Evolutionary conservation across 1,284 basidiomycete species (phyloP), one percentile per base, ranked within the genome.

Genomic region (Tilletia setariae): DNA sequence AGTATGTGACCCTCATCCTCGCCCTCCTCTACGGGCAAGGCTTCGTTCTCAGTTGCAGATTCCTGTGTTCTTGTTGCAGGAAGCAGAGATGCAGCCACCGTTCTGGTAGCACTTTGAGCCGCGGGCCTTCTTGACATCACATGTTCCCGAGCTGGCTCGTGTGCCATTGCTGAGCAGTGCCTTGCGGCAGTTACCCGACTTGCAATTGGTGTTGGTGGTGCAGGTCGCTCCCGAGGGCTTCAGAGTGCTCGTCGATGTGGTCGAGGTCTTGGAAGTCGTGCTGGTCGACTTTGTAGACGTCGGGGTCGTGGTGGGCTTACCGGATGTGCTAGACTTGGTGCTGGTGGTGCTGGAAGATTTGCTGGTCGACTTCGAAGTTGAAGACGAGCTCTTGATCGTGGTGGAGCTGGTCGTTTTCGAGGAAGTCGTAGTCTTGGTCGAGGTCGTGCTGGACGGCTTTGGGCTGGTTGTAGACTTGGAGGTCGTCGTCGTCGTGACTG

Each of bases 41-140:
- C n/a, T n/a, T n/a, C n/a, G n/a, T n/a, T n/a, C n/a, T 35, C 28
- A 61, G 19, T 13, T 16, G 32, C 56, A 61, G 2, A 61, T 30
- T n/a, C 56, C 56, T n/a, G 23, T 40, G 30, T 28, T 61, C 56
- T 61, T 61, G 56, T 61, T 30, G 56, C 56, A 61, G 9, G 32
- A 32, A 1, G 30, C 56, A 21, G 30, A 35, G 28, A 61, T 30
- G 56, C 56, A 61, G 25, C 56, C 56, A 19, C 56, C 56, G 28
- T 61, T 61, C 56, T 61, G 56, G 56, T 61, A 61, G 56, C 56
- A 61, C 56, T 35, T 61, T 30, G 56, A 28, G 28, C 56, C 56
- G 7, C 3, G 3, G 8, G 56, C 56, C 56, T 61, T 61, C 56
- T 61, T 61, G 30, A n/a, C 28, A 35, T 61, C 56, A n/a, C 56